Conservation (phyloP, 1,139 yeast species). For the Zygosaccharomyces sapae region DNA sequence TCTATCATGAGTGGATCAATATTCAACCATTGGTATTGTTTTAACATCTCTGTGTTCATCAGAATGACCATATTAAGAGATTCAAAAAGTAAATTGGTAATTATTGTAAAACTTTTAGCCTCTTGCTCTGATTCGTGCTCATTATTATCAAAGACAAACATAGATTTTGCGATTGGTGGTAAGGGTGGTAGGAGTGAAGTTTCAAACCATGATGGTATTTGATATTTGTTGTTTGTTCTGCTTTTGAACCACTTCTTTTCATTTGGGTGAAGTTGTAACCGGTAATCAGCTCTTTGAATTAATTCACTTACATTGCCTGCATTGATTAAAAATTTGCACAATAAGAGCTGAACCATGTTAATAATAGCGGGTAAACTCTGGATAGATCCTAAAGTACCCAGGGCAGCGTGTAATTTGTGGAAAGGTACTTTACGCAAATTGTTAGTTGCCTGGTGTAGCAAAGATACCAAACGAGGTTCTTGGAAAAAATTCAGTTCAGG, state of each 20-base stretch:
- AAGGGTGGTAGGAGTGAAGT: conserved; percentile 24
- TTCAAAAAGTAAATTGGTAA: conserved; percentile 17
- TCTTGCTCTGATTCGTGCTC: conserved; percentile 20
- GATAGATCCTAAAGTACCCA: conserved; percentile 27
- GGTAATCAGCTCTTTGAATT: conserved; percentile 5
- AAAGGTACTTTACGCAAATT: conserved; percentile 15
- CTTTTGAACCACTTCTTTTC: conserved; percentile 16
- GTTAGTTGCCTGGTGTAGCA: conserved; percentile 20
- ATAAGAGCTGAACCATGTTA: conserved; percentile 27
- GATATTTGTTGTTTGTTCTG: conserved; percentile 9
- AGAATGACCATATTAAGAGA: conserved; percentile 21
- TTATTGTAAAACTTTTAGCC: conserved; percentile 15
- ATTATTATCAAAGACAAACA: conserved; percentile 35
- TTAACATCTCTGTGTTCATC: conserved; percentile 20
- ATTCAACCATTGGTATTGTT: conserved; percentile 18
- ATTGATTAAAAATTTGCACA: conserved; percentile 24
- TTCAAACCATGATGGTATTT: conserved; percentile 31
- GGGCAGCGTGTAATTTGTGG: conserved; percentile 20
- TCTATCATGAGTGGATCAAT: conserved; percentile 19
- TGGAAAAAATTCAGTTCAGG: conserved; percentile 34
- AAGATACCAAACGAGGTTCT: conserved; percentile 26
- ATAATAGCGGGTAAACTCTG: conserved; percentile 33
- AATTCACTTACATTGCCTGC: conserved; percentile 14
- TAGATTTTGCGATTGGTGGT: conserved; percentile 41
- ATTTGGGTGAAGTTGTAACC: conserved; percentile 4